A percentile compares a stretch with the other conserved stretches of the same genome.
Conservation (phyloP, 2,329 filamentous ascomycete genomes). For the Colletotrichum sp. region DNA sequence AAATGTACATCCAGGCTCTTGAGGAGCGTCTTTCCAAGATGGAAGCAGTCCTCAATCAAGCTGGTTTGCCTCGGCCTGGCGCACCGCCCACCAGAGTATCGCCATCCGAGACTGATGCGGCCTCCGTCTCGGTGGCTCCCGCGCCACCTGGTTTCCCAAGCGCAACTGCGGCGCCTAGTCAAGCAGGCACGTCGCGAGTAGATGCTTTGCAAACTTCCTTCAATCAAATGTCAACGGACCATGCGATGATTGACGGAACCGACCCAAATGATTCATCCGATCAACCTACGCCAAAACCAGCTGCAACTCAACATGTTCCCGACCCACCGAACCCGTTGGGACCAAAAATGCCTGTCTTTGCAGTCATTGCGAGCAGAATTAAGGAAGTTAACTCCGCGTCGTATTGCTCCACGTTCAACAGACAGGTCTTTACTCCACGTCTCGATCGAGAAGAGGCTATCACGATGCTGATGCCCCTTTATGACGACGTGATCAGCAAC, state of each 20-base stretch:
- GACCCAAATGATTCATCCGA: background rate
- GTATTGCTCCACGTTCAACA: conserved; percentile 17
- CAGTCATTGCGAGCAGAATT: background rate
- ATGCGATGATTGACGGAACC: background rate
- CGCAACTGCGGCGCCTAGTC: background rate
- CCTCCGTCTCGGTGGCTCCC: conserved; percentile 1
- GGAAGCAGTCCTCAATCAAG: conserved; percentile 11
- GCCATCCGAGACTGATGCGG: conserved; percentile 11
- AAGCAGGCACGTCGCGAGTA: background rate
- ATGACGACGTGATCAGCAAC: background rate
- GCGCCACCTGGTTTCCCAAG: background rate
- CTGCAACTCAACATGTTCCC: background rate
- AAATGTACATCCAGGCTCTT: conserved; percentile 17
- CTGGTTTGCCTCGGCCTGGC: conserved; percentile 5
- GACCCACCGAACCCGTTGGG: background rate
- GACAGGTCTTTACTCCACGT: conserved; percentile 11
- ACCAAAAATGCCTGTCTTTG: conserved; percentile 9
- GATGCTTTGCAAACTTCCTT: background rate
- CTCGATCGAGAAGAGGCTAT: conserved; percentile 8
- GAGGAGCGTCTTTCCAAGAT: conserved; percentile 21
- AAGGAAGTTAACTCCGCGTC: conserved; percentile 4
- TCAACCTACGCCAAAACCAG: background rate
- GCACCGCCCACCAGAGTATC: conserved; percentile 8
- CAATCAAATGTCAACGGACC: background rate
- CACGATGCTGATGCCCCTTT: conserved; percentile 9